Conservation (phyloP, 306 rosid genomes). For the Vigna unguiculata region DNA sequence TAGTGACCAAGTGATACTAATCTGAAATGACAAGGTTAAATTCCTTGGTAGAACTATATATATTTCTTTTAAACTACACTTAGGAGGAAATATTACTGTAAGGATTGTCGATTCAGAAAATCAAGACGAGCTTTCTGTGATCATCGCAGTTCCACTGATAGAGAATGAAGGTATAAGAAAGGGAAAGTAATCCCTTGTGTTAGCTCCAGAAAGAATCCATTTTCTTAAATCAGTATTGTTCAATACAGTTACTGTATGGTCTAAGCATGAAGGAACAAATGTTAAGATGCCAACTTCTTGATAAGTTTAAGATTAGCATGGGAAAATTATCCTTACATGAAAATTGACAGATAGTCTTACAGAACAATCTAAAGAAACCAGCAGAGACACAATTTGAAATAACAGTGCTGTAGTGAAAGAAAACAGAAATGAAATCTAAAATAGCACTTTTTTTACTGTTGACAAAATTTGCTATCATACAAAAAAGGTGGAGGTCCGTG, state of each 20-base stretch:
- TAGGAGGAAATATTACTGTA: not conserved
- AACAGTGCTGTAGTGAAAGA: not conserved
- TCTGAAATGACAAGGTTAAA: not conserved
- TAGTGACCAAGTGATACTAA: not conserved
- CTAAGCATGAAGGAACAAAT: not conserved
- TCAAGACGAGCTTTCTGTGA: not conserved
- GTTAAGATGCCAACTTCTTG: not conserved
- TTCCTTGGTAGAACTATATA: not conserved
- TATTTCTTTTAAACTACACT: not conserved
- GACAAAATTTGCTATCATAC: slow-evolving; percentile 9
- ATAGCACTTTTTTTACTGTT: not conserved
- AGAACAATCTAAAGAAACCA: too few relatives aligned
- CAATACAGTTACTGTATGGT: not conserved
- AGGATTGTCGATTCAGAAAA: not conserved
- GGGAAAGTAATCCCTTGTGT: not conserved
- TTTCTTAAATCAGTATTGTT: not conserved
- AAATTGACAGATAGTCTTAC: not conserved
- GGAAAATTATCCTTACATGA: not conserved
- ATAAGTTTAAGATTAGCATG: not conserved
- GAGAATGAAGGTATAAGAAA: not conserved
- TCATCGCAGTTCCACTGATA: not conserved
- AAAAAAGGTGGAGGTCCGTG: slow-evolving; percentile 14
- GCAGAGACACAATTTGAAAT: too few relatives aligned
- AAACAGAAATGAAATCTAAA: not conserved
- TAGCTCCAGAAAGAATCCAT: not conserved